Percentiles rank a stretch among this genome's conserved stretches.
Conservation (phyloP, 345 rosid species). For the Gossypium thurberi region DNA sequence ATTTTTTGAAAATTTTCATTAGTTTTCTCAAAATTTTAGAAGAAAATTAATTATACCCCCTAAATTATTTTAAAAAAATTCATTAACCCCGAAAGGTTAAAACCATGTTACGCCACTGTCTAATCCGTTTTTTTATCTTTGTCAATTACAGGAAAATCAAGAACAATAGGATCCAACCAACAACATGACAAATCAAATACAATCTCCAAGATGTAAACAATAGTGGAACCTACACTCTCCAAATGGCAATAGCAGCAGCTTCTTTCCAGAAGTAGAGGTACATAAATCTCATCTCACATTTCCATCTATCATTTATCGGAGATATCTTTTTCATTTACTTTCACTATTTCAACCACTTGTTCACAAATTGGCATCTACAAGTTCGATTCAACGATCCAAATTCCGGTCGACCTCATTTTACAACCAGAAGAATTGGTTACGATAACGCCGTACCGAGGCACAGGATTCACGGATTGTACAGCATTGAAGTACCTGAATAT, state of each 20-base stretch:
- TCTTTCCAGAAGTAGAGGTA: conserved; percentile 40
- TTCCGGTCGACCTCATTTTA: conserved; percentile 24
- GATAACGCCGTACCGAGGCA: conserved; percentile 83
- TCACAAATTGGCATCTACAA: conserved; percentile 16
- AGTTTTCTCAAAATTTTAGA: too few species aligned
- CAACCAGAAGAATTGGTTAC: conserved; percentile 48
- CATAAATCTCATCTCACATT: background rate
- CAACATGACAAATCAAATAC: conserved; percentile 70
- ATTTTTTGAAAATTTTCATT: too few species aligned
- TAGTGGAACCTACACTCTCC: conserved; percentile 47
- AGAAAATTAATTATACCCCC: too few species aligned
- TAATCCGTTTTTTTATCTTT: background rate
- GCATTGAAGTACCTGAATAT: conserved; percentile 34
- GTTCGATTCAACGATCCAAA: conserved; percentile 45
- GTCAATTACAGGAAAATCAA: conserved; percentile 27
- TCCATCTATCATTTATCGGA: background rate
- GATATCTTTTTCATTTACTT: background rate
- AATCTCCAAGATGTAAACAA: conserved; percentile 23
- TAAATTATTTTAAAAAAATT: too few species aligned
- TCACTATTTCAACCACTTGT: background rate
- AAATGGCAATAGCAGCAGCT: conserved; percentile 77
- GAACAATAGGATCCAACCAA: conserved; percentile 24
- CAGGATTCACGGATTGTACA: conserved; percentile 68
- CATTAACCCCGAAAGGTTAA: too few species aligned
- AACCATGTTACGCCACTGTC: too few species aligned